Evolutionary conservation across 768 basidiomycete species (phyloP), one percentile per base, ranked within the genome.

Genomic region (Phanerodontia chrysosporium): DNA sequence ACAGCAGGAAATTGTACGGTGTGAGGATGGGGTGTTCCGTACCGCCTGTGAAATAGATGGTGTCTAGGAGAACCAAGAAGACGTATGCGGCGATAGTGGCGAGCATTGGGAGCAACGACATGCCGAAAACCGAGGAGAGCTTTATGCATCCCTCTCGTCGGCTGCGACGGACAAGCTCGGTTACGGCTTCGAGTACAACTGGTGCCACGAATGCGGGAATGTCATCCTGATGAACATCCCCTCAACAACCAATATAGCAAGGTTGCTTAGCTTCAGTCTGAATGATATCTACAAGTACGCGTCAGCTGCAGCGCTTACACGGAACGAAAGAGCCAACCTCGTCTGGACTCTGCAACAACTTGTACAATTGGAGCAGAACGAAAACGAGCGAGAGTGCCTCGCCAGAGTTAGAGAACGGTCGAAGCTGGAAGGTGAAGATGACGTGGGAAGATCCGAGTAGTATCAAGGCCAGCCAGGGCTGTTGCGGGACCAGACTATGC

Each of bases 371-470:
- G 13, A 24, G 3, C 13, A 48, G 16, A 10, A 18, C 52, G n/a
- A 72, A 58, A 16, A 70, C 65, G 2, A 77, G 49, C 18, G 73
- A 45, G 2, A 71, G 54, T 1, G 73, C 66, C 60, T 77, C 76
- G 2, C 74, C 58, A 2, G 74, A 70, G 49, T 75, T 77, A 21
- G 75, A 75, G 59, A 77, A 77, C 1, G 75, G 74, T 39, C 76
- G 67, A 45, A 75, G 58, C 51, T 77, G 76, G 49, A 75, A 74
- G 2, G 74, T 75, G 42, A 68, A 66, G 30, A 69, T 66, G 48
- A 75, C 70, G 45, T 76, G 67, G 24, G 75, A 76, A 10, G 75
- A 75, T 0, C 68, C 72, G 16, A 77, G 60, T 14, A 76, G 64
- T 18, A 70, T 45, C 14, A 77, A 62, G 32, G 58, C 63, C 27